Percentiles rank a stretch among this genome's conserved stretches.
These are phyloP conservation scores for Xylariaceae sp. DNA, from an alignment of 2,329 filamentous ascomycete species.

Conservation along the genomic window DNA sequence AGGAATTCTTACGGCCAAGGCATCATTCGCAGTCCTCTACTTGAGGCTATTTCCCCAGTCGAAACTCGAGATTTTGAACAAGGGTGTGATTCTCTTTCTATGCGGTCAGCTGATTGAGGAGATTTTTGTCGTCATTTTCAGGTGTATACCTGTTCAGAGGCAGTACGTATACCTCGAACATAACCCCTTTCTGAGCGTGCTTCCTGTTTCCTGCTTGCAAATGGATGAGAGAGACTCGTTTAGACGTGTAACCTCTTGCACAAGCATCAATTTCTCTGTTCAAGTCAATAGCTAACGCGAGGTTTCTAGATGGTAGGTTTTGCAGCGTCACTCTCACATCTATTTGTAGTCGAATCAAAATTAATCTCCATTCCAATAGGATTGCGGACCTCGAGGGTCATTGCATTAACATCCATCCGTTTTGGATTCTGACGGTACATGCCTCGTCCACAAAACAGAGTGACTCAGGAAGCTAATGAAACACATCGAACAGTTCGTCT, in stretches of 20 bases:
- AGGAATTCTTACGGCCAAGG: constrained; percentile 30
- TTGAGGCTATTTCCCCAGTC: constrained; percentile 30
- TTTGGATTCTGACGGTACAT: constrained; percentile 35
- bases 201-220: no score
- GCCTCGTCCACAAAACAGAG: background rate
- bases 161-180: constrained; percentile 14
- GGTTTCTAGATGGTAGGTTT: no score
- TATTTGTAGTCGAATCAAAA: no score
- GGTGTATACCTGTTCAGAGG: constrained; percentile 28
- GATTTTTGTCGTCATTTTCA: constrained; percentile 28
- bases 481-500: constrained; percentile 18
- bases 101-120: constrained; percentile 32
- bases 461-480: background rate
- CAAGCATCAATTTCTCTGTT: no score
- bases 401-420: constrained; percentile 30
- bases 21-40: constrained; percentile 34
- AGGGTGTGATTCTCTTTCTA: constrained; percentile 28
- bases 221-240: no score
- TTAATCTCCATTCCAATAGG: constrained; percentile 2
- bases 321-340: no score
- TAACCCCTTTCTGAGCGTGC: no score
- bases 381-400: constrained; percentile 19
- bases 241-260: no score
- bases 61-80: constrained; percentile 28
- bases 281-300: no score